Base-by-base conservation (phyloP, 1,284 basidiomycete species). In the Leccinum angustisporum region DNA sequence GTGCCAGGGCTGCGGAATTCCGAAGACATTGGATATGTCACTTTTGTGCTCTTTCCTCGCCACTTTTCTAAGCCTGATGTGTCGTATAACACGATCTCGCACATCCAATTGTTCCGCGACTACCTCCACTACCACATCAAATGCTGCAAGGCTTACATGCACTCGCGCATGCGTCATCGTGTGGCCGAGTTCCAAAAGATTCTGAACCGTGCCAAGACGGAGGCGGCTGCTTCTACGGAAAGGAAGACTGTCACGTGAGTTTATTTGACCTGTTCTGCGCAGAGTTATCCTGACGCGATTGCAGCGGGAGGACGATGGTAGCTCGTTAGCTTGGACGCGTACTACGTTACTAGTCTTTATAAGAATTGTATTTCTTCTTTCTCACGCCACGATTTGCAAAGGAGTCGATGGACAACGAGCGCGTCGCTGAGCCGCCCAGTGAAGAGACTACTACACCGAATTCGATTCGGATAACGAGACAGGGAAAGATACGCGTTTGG, bases 71-170 rank as follows among this genome's bases (percentile, higher is more conserved):
- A 88, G 69, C 81, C 87, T 5, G 78, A 83, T n/a, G 82, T 87
- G 40, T 90, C 92, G 7, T 82, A 86, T n/a, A 81, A 83, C 34
- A 97, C 95, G 14, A 98, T 98, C 73, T 96, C 95, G 40, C 94
- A 95, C 71, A 94, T 99, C 72, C 95, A 98, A 76, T 83, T 98
- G 46, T 99, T 99, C 90, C 85, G 97, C 58, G 95, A 98, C 77
- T 98, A 98, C 75, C 83, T 99, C 43, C 97, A 99, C 79, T 99
- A 99, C 78, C 97, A 99, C 78, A 97, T 99, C 86, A 99, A 97
- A 75, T 98, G 97, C 77, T 96, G 92, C 59, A 99, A 99, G 78
- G 97, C 97, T 1, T 99, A 99, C 80, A 97, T 99, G 94, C 97
- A 99, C 78, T 97, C 94, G 27, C 84, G 97, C 57, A 97, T 99